These are phyloP conservation scores for Hyaloscypha bicolor DNA, from an alignment of 495 filamentous ascomycete genomes.

Conservation along the genomic window DNA sequence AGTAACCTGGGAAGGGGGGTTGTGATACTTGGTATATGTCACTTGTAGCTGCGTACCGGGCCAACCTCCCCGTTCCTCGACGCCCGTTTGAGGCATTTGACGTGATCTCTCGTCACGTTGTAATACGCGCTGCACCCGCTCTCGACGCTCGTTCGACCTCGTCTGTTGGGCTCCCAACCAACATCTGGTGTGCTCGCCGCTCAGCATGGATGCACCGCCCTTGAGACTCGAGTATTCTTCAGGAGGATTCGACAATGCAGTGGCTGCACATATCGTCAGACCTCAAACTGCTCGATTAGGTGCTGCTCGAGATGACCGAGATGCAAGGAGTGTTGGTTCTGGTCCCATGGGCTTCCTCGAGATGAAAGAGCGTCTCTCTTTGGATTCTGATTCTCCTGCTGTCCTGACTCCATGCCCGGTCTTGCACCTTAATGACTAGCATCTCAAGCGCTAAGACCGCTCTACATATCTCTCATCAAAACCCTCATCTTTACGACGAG, in stretches of 20 bases:
- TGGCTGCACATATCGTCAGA: not conserved
- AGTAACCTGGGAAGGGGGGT: not conserved
- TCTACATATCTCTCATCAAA: conserved; percentile 1
- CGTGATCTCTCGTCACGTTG: not conserved
- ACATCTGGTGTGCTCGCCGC: not conserved
- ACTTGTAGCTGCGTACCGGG: not conserved
- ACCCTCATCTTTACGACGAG: not conserved
- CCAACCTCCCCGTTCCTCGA: not conserved
- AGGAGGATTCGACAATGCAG: not conserved
- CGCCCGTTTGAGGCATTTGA: not conserved
- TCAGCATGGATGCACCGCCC: not conserved
- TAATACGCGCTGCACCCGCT: not conserved
- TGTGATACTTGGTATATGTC: not conserved
- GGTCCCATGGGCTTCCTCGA: not conserved
- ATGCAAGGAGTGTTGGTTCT: not conserved
- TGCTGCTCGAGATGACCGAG: not conserved
- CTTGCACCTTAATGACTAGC: not conserved
- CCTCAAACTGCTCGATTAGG: not conserved
- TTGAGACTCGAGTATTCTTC: not conserved
- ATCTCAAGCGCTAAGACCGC: not conserved
- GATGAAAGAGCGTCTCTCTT: not conserved
- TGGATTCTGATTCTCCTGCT: not conserved
- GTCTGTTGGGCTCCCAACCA: not conserved
- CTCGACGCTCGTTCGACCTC: not conserved
- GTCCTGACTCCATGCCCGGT: not conserved